Percentiles rank a stretch among this genome's conserved stretches.
Evolutionary conservation across 257 asterid genomes (phyloP).

Genomic region (Cordia subcordata): DNA sequence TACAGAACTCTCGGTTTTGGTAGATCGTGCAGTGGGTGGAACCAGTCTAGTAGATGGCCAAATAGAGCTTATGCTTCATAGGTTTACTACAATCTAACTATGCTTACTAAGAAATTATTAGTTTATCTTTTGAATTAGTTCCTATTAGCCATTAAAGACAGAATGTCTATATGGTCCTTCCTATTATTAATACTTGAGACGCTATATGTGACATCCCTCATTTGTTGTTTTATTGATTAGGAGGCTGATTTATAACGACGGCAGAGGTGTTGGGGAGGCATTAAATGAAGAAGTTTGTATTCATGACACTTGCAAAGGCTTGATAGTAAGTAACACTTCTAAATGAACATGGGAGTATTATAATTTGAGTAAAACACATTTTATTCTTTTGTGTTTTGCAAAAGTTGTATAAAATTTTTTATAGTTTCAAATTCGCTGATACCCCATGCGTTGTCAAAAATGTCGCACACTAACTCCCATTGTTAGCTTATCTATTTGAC

Average conservation of each 20-base stretch:
- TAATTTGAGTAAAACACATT: no score
- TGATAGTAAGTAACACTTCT: conserved; percentile 38
- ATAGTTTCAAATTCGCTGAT: no score
- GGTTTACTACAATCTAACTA: neutral
- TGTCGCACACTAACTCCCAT: no score
- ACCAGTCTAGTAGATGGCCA: conserved; percentile 80
- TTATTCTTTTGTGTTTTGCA: no score
- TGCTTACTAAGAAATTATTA: neutral
- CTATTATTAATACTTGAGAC: neutral
- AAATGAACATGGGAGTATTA: neutral
- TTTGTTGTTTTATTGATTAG: conserved; percentile 22
- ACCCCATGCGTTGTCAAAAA: no score
- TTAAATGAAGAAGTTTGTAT: conserved; percentile 68
- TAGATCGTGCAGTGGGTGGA: conserved; percentile 80
- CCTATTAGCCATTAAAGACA: neutral
- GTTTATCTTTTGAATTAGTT: neutral
- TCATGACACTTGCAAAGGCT: conserved; percentile 50
- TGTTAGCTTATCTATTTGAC: no score
- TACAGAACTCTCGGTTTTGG: conserved; percentile 64
- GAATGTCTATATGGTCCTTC: no score
- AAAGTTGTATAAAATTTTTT: no score
- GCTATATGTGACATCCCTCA: neutral
- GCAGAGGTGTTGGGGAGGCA: conserved; percentile 85
- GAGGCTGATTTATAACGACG: conserved; percentile 68
- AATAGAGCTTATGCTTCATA: conserved; percentile 63